Base-by-base conservation (phyloP, 495 filamentous ascomycete genomes). In the Cairneyella variabilis region DNA sequence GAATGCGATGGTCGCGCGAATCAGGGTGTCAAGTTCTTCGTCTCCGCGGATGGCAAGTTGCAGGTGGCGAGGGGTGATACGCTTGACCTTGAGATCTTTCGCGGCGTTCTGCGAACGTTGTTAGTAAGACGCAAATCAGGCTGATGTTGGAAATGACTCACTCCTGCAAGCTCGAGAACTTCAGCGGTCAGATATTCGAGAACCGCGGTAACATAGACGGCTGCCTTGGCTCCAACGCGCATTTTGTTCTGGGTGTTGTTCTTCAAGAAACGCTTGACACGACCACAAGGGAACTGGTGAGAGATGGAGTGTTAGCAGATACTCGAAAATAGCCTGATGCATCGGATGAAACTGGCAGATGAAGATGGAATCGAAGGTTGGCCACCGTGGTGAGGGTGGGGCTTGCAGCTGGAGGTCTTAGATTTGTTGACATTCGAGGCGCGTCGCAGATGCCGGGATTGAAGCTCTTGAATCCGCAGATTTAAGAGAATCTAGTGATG, bases 181-280 rank as follows among this genome's bases (percentile, higher is more conserved):
- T 98, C 93, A 59, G 93, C 93, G 52, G 93, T 97, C 56, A 98
- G 77, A 71, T 98, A 98, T 76, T 98, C 93, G 48, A 98, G 86
- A 42, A 98, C 93, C 20, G 93, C 93, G 41, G 93, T 97, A 55
- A 98, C 91, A 70, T 98, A 98, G 66, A 98, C 93, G 50, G 93
- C 90, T 53, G 93, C 93, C 78, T 98, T 98, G 61, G 93, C 93
- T 63, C 93, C 95, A 60, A 98, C 95, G 75, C 93, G 92, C 90
- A 97, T 97, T 80, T 97, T 97, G 73, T 96, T 95, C 64, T 97
- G 93, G 21, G 93, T 97, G 74, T 96, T 96, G 72, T 93, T 93
- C 82, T 97, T 97, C 66, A 98, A 77, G 78, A 97, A 96, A 76
- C 93, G 91, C 85, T 98, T 98, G 66, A 98, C 91, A 86, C 93